Evolutionary conservation across 352 stramenopile genomes (phyloP).

Genomic region (Globisporangium megalacanthum): DNA sequence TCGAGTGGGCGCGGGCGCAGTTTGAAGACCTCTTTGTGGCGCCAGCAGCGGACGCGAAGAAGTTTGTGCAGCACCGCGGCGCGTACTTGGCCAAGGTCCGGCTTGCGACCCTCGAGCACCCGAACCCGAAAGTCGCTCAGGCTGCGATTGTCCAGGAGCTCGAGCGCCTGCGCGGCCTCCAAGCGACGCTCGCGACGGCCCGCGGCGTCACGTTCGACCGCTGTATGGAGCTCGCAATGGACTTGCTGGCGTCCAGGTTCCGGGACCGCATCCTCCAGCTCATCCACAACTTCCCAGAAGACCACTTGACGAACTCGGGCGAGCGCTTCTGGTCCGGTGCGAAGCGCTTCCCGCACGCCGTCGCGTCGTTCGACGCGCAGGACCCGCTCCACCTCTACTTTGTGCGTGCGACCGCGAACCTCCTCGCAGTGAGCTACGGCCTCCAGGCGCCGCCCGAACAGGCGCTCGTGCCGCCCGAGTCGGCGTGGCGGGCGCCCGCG

Average conservation of each 20-base stretch:
- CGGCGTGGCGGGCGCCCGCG: conserved; percentile 57
- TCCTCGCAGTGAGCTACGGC: conserved; percentile 75
- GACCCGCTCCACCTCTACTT: conserved; percentile 76
- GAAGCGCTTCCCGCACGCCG: conserved; percentile 74
- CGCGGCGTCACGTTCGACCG: conserved; percentile 59
- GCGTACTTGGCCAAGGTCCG: conserved; percentile 76
- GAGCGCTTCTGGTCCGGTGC: conserved; percentile 84
- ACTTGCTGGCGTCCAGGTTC: conserved; percentile 77
- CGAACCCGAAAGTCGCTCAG: conserved; percentile 60
- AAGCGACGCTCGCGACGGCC: conserved; percentile 47
- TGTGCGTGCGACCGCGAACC: conserved; percentile 72
- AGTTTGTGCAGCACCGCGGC: conserved; percentile 70
- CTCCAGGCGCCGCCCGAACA: conserved; percentile 65
- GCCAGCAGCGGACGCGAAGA: conserved; percentile 76
- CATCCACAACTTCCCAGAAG: conserved; percentile 78
- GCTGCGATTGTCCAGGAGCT: conserved; percentile 70
- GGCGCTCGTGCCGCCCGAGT: conserved; percentile 79
- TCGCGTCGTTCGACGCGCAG: conserved; percentile 53
- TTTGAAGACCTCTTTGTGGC: conserved; percentile 85
- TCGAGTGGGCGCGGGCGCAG: conserved; percentile 96
- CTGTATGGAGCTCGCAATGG: conserved; percentile 63
- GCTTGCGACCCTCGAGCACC: conserved; percentile 63
- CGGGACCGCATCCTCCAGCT: conserved; percentile 88
- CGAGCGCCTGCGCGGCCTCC: conserved; percentile 55
- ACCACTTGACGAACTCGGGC: conserved; percentile 76